Conservation (phyloP, 805 yeast genomes). For the Kodamaea jinghongensis region DNA sequence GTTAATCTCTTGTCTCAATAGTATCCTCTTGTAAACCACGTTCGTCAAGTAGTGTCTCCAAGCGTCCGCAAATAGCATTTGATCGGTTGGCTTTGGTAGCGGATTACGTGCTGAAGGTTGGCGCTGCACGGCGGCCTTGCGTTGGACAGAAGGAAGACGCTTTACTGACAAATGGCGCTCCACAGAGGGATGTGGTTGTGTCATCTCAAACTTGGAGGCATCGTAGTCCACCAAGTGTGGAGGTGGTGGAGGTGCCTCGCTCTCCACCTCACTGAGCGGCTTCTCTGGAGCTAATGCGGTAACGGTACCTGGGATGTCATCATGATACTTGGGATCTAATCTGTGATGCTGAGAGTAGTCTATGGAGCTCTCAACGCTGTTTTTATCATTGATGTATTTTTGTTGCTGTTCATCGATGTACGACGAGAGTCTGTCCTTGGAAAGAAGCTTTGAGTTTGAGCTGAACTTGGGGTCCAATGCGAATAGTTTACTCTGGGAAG, state of each 20-base stretch:
- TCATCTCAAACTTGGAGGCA: not conserved
- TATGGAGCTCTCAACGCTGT: conserved; percentile 8
- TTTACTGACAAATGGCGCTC: too few species aligned
- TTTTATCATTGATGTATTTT: conserved; percentile 11
- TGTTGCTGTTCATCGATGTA: conserved; percentile 27
- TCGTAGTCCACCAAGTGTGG: conserved; percentile 16
- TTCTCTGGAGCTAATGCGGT: not conserved
- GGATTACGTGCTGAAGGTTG: too few species aligned
- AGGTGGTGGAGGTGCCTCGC: conserved; percentile 29
- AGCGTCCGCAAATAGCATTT: conserved; percentile 11
- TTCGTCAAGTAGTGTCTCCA: conserved; percentile 37
- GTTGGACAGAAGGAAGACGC: too few species aligned
- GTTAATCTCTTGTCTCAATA: conserved; percentile 39
- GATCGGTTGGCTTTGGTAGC: too few species aligned
- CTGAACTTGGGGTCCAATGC: conserved; percentile 1
- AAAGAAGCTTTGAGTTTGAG: not conserved
- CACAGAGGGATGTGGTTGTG: too few species aligned
- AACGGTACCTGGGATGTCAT: not conserved
- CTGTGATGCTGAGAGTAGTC: conserved; percentile 7
- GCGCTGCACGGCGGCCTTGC: too few species aligned
- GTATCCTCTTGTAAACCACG: conserved; percentile 37
- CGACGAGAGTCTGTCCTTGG: conserved; percentile 18
- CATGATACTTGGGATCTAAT: conserved; percentile 10
- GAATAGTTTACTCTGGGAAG: too few species aligned
- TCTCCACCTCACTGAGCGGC: conserved; percentile 9